These are phyloP conservation scores for Penicillium sp. DNA, from an alignment of 2,329 filamentous ascomycete species.

Conservation along the genomic window DNA sequence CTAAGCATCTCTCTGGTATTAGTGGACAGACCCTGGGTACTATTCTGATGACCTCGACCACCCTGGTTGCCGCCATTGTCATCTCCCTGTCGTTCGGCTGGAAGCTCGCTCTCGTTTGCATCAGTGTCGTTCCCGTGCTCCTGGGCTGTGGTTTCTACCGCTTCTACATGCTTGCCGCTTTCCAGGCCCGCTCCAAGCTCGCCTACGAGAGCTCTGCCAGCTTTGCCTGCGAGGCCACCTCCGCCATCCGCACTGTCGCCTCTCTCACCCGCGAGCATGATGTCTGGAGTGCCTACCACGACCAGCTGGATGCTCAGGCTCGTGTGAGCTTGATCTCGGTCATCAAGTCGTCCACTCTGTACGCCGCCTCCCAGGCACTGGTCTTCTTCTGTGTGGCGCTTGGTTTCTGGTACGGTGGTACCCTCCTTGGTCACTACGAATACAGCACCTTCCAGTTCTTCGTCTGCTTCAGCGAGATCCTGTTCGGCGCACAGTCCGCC, in stretches of 20 bases:
- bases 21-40: conserved; percentile 87
- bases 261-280: conserved; percentile 84
- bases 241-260: conserved; percentile 89
- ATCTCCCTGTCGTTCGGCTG: conserved; percentile 76
- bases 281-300: conserved; percentile 71
- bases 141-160: conserved; percentile 82
- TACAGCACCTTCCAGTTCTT: conserved; percentile 88
- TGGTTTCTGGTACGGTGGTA: conserved; percentile 91
- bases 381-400: conserved; percentile 82
- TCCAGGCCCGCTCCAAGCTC: conserved; percentile 74
- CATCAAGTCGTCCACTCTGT: conserved; percentile 73
- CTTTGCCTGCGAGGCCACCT: conserved; percentile 91
- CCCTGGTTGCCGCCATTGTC: conserved; percentile 71
- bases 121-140: conserved; percentile 74
- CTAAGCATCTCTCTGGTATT: conserved; percentile 83
- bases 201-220: conserved; percentile 80
- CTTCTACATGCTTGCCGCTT: conserved; percentile 80
- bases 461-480: conserved; percentile 81
- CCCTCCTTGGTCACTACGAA: conserved; percentile 68
- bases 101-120: conserved; percentile 85
- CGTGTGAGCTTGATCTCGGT: conserved; percentile 70
- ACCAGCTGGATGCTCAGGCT: conserved; percentile 66
- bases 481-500: conserved; percentile 90
- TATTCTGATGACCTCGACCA: conserved; percentile 76
- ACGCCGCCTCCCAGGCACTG: conserved; percentile 80